These are phyloP conservation scores for Clarireedia paspali DNA, from an alignment of 2,329 filamentous ascomycete species.

Conservation along the genomic window DNA sequence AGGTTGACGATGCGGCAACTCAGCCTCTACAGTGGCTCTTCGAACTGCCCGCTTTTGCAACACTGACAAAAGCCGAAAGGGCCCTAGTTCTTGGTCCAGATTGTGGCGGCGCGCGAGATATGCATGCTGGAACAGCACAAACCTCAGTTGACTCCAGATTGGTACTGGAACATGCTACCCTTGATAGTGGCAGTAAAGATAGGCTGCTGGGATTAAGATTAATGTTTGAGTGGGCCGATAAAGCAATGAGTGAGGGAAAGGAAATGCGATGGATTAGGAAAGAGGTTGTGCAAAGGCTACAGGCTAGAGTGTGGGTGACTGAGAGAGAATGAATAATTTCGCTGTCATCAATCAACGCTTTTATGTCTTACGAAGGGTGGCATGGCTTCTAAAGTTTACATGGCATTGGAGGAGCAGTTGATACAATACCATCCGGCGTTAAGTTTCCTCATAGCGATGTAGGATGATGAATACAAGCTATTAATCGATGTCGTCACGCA, in stretches of 20 bases:
- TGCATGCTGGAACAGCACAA: slow-evolving; percentile 43
- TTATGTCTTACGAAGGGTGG: slow-evolving; percentile 6
- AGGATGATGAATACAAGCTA: too few relatives aligned
- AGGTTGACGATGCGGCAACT: slow-evolving; percentile 40
- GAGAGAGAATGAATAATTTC: slow-evolving; percentile 9
- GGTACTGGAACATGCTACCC: slow-evolving; percentile 43
- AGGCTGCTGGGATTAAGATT: slow-evolving; percentile 53
- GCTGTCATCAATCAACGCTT: neutral
- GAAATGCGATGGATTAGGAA: slow-evolving; percentile 45
- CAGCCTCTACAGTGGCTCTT: slow-evolving; percentile 58
- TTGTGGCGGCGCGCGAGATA: slow-evolving; percentile 33
- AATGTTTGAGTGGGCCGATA: slow-evolving; percentile 61
- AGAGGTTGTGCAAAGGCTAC: slow-evolving; percentile 47
- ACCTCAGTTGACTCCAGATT: slow-evolving; percentile 57
- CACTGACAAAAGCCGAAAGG: slow-evolving; percentile 49
- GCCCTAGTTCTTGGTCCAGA: slow-evolving; percentile 42
- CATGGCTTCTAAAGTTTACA: neutral
- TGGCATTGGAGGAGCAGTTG: neutral
- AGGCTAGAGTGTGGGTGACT: slow-evolving; percentile 40
- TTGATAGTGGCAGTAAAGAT: slow-evolving; percentile 43
- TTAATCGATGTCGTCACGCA: too few relatives aligned
- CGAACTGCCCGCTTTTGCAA: slow-evolving; percentile 44
- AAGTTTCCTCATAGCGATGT: neutral
- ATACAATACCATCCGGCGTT: neutral
- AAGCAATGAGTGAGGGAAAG: slow-evolving; percentile 32